Base-by-base conservation (phyloP, 2,329 filamentous ascomycete species). In the Fusarium cicatricum region DNA sequence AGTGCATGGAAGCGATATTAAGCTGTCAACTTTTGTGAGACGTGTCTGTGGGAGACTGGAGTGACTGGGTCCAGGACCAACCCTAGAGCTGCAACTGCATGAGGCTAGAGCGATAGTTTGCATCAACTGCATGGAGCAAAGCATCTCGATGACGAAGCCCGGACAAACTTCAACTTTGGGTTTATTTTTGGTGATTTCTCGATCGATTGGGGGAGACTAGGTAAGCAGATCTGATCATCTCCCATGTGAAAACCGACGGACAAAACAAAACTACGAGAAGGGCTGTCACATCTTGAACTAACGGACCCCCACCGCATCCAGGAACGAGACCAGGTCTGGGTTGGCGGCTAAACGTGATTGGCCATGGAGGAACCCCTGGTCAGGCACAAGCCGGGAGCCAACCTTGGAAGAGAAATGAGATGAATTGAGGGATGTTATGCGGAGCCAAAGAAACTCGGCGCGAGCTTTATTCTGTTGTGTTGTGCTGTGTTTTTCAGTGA, bases 361-460 rank as follows among this genome's bases (percentile, higher is more conserved):
- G 48, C 47, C 41, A 41, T 48, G 33, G 10, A 49, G 47, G 42
- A 19, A 49, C 39, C 62, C 62, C 34, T 52, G 62, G 46, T 43
- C 33, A 51, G 32, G 31, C 40, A 55, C 34, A 7, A 15, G 38
- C 26, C 31, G 28, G 26, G 40, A 15, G 11, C 26, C 26, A 52
- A 46, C 41, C 56, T 58, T 58, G 58, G 56, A 45, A 53, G 58
- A 46, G 62, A 65, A 65, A 65, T 65, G 59, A 65, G 59, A 64
- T 65, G 52, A 55, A 55, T 48, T 26, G 48, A 52, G 48, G 48
- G 21, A 39, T 48, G 48, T 58, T 39, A 64, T 66, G 62, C 62
- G 50, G 47, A 44, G 43, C n/a, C 39, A 16, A 33, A 45, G 37
- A 36, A n/a, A 47, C 37, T 11, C n/a, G 17, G 42, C 36, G 44